Base-by-base conservation (phyloP, 129 eudicot species). In the Pittosporum tobira region DNA sequence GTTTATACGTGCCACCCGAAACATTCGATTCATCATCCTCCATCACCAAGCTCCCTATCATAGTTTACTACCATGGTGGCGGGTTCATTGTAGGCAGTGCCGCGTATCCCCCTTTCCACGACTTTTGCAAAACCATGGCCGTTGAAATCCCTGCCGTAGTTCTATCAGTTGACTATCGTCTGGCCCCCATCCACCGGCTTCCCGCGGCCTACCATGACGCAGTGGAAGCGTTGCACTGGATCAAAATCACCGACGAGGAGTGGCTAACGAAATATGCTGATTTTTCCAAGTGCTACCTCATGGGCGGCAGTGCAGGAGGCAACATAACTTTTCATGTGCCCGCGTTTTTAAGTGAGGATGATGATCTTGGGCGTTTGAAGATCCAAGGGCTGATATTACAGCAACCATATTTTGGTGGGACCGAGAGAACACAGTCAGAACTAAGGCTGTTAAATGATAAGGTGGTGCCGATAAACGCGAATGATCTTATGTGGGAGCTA, bases 291-390 rank as follows among this genome's bases (percentile, higher is more conserved):
- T 63, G 75, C 51, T 71, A 48, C 62, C 51, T 79, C 2, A 66
- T 74, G 61, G 88, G 88, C 6, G 48, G 52, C 14, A 82, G 84
- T 65, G 89, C 84, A 0, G 89, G 89, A n/a, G 89, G 73, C 12
- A 82, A 71, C 50, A 49, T 82, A 44, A 79, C 77, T 1, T 71
- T 78, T 61, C 71, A 73, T 23, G 75, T 48, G 4, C 82, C 70
- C 45, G 77, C 73, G 7, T 57, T 74, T 2, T 16, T 13, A 12
- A 6, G 26, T 0, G n/a, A n/a, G n/a, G 56, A 31, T 3, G 49
- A 48, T 0, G 60, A 68, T 68, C 61, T 71, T 7, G 47, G 19
- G n/a, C 82, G 77, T 0, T 44, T 80, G 57, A 57, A 72, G 26
- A 69, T 80, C 62, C 51, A 42, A 66, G 87, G 87, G 50, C 26